phyloP scores from a whole-genome alignment of 2,329 filamentous ascomycete species.

The Pestalotiopsis sp. region DNA sequence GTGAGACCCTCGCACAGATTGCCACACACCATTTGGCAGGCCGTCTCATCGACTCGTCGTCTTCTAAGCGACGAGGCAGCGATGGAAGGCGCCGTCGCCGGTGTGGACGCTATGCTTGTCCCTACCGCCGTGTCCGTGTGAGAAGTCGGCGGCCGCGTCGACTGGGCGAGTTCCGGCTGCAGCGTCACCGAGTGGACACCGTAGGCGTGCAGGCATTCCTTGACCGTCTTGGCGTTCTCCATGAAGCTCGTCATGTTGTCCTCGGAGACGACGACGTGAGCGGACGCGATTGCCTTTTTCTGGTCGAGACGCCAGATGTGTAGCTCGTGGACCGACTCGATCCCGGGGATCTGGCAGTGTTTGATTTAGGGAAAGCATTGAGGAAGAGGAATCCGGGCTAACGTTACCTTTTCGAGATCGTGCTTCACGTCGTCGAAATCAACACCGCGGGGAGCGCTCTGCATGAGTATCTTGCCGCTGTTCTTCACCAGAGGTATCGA shows the following conservation, averaged over 20 bases:
- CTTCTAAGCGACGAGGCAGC: slow-evolving; percentile 30
- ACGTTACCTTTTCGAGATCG: slow-evolving; percentile 64
- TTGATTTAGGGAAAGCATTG: neutral
- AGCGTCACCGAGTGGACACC: slow-evolving; percentile 73
- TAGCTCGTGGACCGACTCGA: slow-evolving; percentile 70
- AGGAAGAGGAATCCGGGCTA: neutral
- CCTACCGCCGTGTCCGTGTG: neutral
- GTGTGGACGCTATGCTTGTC: neutral
- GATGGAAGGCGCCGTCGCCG: slow-evolving; percentile 4
- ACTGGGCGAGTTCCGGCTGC: slow-evolving; percentile 59
- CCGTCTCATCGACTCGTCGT: slow-evolving; percentile 24
- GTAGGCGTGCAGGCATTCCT: slow-evolving; percentile 72
- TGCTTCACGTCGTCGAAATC: slow-evolving; percentile 65
- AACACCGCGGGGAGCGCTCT: slow-evolving; percentile 65
- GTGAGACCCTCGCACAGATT: slow-evolving; percentile 31
- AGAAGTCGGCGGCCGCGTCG: slow-evolving; percentile 10
- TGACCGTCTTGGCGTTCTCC: slow-evolving; percentile 61
- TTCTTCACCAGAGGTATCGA: slow-evolving; percentile 64
- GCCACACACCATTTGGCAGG: slow-evolving; percentile 33
- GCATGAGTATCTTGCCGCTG: slow-evolving; percentile 67
- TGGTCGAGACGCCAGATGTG: slow-evolving; percentile 77
- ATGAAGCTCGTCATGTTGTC: slow-evolving; percentile 60
- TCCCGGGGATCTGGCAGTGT: slow-evolving; percentile 59
- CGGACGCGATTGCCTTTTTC: slow-evolving; percentile 69
- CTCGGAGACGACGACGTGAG: slow-evolving; percentile 66